Evolutionary conservation across 139 green algal species (phyloP), one percentile per base, ranked within the genome.

Genomic region (Monoraphidium neglectum): DNA sequence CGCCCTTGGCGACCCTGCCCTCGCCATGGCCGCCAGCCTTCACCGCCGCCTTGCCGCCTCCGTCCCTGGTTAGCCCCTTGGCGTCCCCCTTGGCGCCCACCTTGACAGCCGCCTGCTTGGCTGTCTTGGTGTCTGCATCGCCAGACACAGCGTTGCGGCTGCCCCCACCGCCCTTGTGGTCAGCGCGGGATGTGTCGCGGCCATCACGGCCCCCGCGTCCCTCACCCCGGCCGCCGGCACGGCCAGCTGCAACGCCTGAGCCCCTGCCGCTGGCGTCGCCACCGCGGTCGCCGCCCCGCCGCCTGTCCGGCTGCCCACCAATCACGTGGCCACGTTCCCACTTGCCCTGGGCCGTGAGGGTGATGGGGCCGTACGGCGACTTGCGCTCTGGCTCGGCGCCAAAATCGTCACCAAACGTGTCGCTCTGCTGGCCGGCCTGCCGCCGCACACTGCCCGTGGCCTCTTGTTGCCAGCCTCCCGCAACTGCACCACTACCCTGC

Each of bases 301-400:
- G 65, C 28, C 67, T 30, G 28, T 73, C 56, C 8, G 26, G 40
- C 6, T 36, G 38, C 32, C 71, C 40, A 3, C 16, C 12, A 46
- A 77, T 77, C 3, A 77, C 59, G 38, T 77, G 59, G 18, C 71
- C 71, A 12, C 71, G 59, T 26, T 77, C 71, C 71, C 71, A 77
- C 28, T 77, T 77, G 6, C 71, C 71, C 4, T 77, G 56, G 2
- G 40, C 38, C n/a, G 56, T 62, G 3, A 77, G 62, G 56, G 66
- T 40, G 26, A 77, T 59, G 3, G 56, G 56, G 2, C 40, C 24
- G 10, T 51, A 51, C 8, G 43, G 43, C 43, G 43, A 12, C 43
- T 8, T 15, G 5, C 56, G n/a, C 56, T 15, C 56, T 64, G 10
- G n/a, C 56, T 59, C 56, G n/a, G 26, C 56, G n/a, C 5, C 26